These are phyloP conservation scores for Saturnispora diversa DNA, from an alignment of 805 yeast genomes.

Conservation along the genomic window DNA sequence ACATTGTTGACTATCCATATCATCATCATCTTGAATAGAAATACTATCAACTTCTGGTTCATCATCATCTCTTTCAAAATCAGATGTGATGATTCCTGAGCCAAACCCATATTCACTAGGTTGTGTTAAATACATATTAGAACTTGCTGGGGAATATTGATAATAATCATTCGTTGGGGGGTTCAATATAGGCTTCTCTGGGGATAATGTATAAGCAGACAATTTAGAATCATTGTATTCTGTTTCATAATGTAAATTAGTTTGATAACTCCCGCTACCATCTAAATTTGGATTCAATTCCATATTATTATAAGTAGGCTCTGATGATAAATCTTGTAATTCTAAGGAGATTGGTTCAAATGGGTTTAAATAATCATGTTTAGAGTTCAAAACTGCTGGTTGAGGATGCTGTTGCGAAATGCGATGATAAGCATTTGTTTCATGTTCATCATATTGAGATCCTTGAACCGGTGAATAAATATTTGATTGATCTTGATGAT, in stretches of 20 bases:
- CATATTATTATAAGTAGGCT: constrained; percentile 1
- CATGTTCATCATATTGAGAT: background rate
- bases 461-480: background rate
- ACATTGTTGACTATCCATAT: constrained; percentile 15
- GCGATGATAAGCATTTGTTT: background rate
- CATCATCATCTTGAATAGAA: constrained; percentile 11
- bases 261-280: background rate
- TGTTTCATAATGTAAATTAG: background rate
- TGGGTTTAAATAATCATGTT: background rate
- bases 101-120: background rate
- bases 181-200: constrained; percentile 3
- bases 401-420: background rate
- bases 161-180: constrained; percentile 6
- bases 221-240: constrained; percentile 1
- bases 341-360: background rate
- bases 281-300: too few relatives aligned
- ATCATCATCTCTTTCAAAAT: constrained; percentile 25
- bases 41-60: constrained; percentile 23
- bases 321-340: background rate
- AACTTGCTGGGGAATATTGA: constrained; percentile 12
- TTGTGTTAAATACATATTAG: constrained; percentile 7
- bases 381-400: too few relatives aligned
- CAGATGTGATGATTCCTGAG: constrained; percentile 17
- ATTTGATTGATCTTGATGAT: too few relatives aligned
- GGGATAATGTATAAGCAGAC: constrained; percentile 3